Percentiles rank a stretch among this genome's conserved stretches.
Conservation (phyloP, 208 protist genomes). For the Novymonas esmeraldas region DNA sequence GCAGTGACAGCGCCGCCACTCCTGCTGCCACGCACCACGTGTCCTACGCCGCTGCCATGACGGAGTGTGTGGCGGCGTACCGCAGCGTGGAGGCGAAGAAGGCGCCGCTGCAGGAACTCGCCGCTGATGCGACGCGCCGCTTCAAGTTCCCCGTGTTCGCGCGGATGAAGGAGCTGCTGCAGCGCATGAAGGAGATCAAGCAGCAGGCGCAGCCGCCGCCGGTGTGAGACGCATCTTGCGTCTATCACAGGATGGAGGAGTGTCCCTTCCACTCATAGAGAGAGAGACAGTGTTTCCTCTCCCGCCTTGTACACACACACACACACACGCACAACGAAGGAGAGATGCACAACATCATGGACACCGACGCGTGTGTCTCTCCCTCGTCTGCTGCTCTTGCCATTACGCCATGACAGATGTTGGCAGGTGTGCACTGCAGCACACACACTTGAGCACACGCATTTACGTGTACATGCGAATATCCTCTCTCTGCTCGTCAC, state of each 20-base stretch:
- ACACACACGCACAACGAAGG: not conserved
- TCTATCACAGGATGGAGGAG: no score
- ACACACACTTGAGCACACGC: no score
- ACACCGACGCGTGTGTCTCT: no score
- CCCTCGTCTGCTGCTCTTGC: not conserved
- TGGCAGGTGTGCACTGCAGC: no score
- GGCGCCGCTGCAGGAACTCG: constrained; percentile 63
- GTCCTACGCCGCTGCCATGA: constrained; percentile 57
- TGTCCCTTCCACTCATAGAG: no score
- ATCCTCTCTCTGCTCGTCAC: not conserved
- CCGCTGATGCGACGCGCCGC: constrained; percentile 81
- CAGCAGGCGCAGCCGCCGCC: constrained; percentile 14
- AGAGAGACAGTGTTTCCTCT: not conserved
- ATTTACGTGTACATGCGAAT: no score
- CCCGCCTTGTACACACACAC: not conserved
- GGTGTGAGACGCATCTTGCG: no score
- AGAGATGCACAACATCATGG: no score
- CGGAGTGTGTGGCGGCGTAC: constrained; percentile 77
- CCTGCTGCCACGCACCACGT: not conserved
- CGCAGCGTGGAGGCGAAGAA: constrained; percentile 59
- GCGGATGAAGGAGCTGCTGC: constrained; percentile 86
- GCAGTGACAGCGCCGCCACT: no score
- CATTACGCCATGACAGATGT: no score
- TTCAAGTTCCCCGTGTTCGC: constrained; percentile 87
- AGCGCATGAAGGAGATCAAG: constrained; percentile 85